These are phyloP conservation scores for Cladophialophora psammophila DNA, from an alignment of 2,329 filamentous ascomycete species.

Conservation along the genomic window DNA sequence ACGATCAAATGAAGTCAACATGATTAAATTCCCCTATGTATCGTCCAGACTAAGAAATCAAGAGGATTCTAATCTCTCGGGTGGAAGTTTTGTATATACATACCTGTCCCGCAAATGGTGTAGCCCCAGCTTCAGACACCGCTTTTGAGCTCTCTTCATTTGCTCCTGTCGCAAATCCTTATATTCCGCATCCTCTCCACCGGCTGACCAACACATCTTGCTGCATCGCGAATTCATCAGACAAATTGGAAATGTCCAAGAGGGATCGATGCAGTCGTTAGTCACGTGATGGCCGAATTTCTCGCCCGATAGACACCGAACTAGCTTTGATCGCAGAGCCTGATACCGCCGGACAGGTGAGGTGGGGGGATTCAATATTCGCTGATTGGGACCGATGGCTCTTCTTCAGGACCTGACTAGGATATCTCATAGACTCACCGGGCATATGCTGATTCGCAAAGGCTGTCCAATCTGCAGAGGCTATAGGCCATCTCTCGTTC, in stretches of 20 bases:
- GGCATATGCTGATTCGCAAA: too few species aligned
- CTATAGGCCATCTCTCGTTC: too few species aligned
- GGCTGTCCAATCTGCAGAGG: too few species aligned
- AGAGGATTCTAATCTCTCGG: neutral
- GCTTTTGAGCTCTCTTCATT: neutral
- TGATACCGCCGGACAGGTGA: too few species aligned
- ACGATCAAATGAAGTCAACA: constrained; percentile 1
- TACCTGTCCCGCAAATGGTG: neutral
- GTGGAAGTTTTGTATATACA: constrained; percentile 1
- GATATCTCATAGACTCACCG: too few species aligned
- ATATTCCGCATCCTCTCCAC: constrained; percentile 3
- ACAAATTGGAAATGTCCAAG: neutral
- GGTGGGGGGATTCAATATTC: too few species aligned
- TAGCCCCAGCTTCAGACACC: neutral
- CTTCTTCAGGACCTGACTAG: too few species aligned
- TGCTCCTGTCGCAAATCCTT: neutral
- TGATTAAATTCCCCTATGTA: neutral
- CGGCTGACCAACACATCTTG: constrained; percentile 6
- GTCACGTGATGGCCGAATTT: constrained; percentile 1
- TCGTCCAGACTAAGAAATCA: neutral
- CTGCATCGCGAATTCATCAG: neutral
- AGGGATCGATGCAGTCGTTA: neutral
- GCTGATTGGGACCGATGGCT: too few species aligned
- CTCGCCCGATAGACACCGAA: constrained; percentile 12
- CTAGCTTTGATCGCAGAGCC: too few species aligned